Base-by-base conservation (phyloP, 2,329 filamentous ascomycete genomes). In the Alternaria gansuensis region DNA sequence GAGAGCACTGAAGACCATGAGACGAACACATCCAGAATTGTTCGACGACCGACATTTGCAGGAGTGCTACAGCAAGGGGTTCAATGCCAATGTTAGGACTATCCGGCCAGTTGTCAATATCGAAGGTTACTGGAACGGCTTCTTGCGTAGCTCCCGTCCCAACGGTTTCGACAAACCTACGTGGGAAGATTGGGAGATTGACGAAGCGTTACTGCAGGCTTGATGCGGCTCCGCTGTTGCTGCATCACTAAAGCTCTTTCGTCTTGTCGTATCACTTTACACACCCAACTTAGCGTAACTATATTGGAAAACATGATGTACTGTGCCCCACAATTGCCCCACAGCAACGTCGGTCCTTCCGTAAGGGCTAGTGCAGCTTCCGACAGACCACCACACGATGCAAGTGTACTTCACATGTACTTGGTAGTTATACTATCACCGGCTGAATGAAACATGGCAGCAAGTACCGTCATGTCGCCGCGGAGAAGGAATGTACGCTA, bases 1-100 rank as follows among this genome's bases (percentile, higher is more conserved):
- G 44, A 82, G 84, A 2, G 86, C 85, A 7, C 72, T 90, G 63
- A 81, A 80, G 56, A 81, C 81, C 28, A 83, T 88, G 84, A 79
- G 82, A 54, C 70, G 75, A 37, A 78, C 79, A 7, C 84, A 83
- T 66, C 84, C 85, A 0, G 81, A 84, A 26, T 73, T 88, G n/a
- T 86, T 87, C 59, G 77, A 78, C 28, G 73, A 81, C 26, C 72
- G 71, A 6, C 75, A 81, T 45, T 79, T 83, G 63, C 76, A 84
- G 57, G 82, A 85, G 68, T 79, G 78, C 60, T 85, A 82, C 80
- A 81, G 80, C 64, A 71, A 61, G 40, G 75, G 73, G 0, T 79
- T 78, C 63, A 66, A 77, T 21, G 76, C 76, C 2, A 66, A 81
- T 76, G 80, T 87, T 78, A 70, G 81, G 46, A 78, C 82, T 24